These are phyloP conservation scores for Trichoderma virens DNA, from an alignment of 495 filamentous ascomycete genomes.

Conservation along the genomic window DNA sequence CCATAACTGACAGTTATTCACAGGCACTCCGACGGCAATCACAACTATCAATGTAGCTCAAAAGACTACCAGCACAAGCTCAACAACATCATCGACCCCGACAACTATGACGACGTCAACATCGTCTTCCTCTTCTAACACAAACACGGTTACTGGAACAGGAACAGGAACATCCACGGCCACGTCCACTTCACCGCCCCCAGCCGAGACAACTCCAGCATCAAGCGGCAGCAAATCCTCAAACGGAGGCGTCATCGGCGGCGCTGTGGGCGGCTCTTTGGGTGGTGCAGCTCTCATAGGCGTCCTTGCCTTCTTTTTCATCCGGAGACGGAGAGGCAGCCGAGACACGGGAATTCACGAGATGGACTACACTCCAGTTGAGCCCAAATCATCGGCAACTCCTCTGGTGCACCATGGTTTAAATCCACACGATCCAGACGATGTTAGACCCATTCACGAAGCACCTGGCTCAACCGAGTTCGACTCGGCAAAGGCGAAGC, in stretches of 20 bases:
- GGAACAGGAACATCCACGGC: too few relatives aligned
- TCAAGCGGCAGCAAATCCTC: neutral
- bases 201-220: neutral
- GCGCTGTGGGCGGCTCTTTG: neutral
- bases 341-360: neutral
- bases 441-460: neutral
- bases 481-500: neutral
- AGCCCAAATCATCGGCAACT: neutral
- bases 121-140: neutral
- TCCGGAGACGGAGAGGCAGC: neutral
- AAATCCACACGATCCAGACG: neutral
- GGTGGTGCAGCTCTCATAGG: neutral
- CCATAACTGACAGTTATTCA: neutral
- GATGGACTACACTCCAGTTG: neutral
- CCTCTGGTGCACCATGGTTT: neutral
- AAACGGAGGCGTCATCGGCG: neutral
- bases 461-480: neutral
- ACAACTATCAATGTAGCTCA: constrained; percentile 17
- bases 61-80: neutral
- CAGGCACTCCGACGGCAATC: constrained; percentile 13
- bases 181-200: too few relatives aligned
- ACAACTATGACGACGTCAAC: constrained; percentile 1
- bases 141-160: neutral
- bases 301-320: neutral
- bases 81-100: neutral